Conservation (phyloP, 1,139 yeast species). For the Scheffersomyces parashehatae region DNA sequence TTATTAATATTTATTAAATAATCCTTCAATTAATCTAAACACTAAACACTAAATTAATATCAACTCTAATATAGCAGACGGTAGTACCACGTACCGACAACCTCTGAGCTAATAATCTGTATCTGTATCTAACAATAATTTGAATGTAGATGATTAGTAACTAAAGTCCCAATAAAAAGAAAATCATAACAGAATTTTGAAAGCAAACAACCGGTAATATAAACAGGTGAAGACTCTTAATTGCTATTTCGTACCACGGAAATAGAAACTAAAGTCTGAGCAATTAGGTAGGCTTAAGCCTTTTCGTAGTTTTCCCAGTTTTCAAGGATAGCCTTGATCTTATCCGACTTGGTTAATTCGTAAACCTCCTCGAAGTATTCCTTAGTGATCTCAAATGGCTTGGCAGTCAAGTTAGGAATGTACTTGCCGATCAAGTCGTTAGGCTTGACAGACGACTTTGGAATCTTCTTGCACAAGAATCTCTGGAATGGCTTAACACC, state of each 20-base stretch:
- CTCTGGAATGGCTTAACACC: constrained; percentile 99
- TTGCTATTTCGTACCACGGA: constrained; percentile 11
- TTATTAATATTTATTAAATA: too few relatives aligned
- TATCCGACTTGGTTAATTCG: constrained; percentile 85
- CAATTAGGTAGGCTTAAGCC: constrained; percentile 25
- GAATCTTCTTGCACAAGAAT: constrained; percentile 93
- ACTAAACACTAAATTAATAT: too few relatives aligned
- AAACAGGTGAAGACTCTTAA: too few relatives aligned
- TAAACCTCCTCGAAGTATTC: constrained; percentile 97
- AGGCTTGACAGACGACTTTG: constrained; percentile 93
- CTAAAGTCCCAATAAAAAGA: constrained; percentile 3
- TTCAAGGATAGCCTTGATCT: constrained; percentile 84
- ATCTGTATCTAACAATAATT: background rate
- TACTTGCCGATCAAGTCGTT: constrained; percentile 90
- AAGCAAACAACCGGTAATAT: background rate
- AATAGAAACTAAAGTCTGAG: constrained; percentile 2
- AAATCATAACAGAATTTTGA: constrained; percentile 3
- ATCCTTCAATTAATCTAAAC: too few relatives aligned
- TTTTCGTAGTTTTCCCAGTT: constrained; percentile 89
- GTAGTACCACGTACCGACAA: constrained; percentile 14
- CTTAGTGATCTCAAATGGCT: constrained; percentile 92
- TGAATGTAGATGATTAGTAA: background rate
- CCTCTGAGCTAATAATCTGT: too few relatives aligned
- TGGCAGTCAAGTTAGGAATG: constrained; percentile 98
- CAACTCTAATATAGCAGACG: background rate